phyloP scores from a whole-genome alignment of 2,329 filamentous ascomycete species.

The Fusarium newnesense region DNA sequence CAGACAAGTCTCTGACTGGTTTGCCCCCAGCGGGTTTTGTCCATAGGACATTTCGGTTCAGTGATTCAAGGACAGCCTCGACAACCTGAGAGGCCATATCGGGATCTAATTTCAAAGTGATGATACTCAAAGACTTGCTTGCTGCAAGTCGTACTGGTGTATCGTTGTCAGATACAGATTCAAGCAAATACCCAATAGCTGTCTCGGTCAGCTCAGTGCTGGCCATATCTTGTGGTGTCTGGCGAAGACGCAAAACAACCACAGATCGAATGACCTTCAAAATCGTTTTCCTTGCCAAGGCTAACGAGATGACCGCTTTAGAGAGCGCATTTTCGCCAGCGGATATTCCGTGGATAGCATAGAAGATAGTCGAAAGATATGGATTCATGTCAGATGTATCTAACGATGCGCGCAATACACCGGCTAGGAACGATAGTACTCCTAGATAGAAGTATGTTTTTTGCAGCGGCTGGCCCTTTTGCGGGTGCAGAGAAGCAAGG shows the following conservation, averaged over 20 bases:
- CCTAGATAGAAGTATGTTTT: conserved; percentile 83
- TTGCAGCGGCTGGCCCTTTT: conserved; percentile 48
- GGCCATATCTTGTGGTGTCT: conserved; percentile 53
- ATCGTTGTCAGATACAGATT: conserved; percentile 84
- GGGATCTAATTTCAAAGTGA: conserved; percentile 80
- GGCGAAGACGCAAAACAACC: conserved; percentile 72
- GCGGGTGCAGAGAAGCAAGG: conserved; percentile 66
- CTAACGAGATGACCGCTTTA: conserved; percentile 72
- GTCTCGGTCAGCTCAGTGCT: conserved; percentile 75
- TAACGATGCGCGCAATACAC: conserved; percentile 74
- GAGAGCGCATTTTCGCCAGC: conserved; percentile 60
- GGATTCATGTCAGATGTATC: conserved; percentile 79
- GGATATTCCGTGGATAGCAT: conserved; percentile 69
- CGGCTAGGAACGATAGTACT: conserved; percentile 80
- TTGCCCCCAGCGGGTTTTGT: conserved; percentile 53
- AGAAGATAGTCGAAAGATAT: conserved; percentile 74
- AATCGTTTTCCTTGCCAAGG: conserved; percentile 81
- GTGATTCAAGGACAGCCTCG: conserved; percentile 82
- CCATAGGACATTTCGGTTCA: conserved; percentile 67
- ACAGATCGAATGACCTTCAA: conserved; percentile 87
- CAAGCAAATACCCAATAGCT: conserved; percentile 83
- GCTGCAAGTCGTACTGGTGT: conserved; percentile 91
- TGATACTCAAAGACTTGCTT: conserved; percentile 90
- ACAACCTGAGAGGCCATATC: conserved; percentile 89
- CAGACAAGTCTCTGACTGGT: conserved; percentile 69